Conservation (phyloP, 371 early-diverging fungal genomes). For the Parasitella parasitica region DNA sequence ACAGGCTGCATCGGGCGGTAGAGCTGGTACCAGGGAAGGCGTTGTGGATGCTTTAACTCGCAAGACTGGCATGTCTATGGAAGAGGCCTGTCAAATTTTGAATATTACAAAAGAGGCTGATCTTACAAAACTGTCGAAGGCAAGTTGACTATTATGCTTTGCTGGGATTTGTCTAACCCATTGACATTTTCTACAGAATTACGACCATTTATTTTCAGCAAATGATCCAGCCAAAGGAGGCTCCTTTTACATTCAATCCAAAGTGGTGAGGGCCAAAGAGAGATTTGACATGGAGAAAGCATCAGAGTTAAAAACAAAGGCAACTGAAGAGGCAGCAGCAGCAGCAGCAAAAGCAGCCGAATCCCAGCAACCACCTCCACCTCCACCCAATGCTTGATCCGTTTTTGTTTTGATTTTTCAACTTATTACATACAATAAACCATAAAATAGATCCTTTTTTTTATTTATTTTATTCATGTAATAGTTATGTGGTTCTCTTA, state of each 20-base stretch:
- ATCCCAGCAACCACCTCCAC: slow-evolving; percentile 13
- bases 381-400: slow-evolving; percentile 12
- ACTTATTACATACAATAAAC: background rate
- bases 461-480: too few relatives aligned
- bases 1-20: slow-evolving; percentile 44
- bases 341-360: slow-evolving; percentile 25
- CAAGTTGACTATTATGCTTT: slow-evolving; percentile 18
- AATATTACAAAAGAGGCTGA: slow-evolving; percentile 79
- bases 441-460: background rate
- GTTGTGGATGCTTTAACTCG: slow-evolving; percentile 77
- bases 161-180: background rate
- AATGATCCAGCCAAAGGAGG: slow-evolving; percentile 90
- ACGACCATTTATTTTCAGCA: slow-evolving; percentile 83
- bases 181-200: slow-evolving; percentile 55
- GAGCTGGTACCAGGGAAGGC: slow-evolving; percentile 45
- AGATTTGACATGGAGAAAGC: slow-evolving; percentile 87
- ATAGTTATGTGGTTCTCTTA: too few relatives aligned
- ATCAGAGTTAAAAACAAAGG: slow-evolving; percentile 48
- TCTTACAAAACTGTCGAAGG: slow-evolving; percentile 73
- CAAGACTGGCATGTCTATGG: slow-evolving; percentile 84
- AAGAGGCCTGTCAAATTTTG: slow-evolving; percentile 92
- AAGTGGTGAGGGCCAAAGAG: slow-evolving; percentile 91
- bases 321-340: slow-evolving; percentile 27
- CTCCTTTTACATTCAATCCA: slow-evolving; percentile 93
- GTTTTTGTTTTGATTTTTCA: too few relatives aligned